A percentile compares a stretch with the other conserved stretches of the same genome.
Conservation (phyloP, 805 yeast species). For the Suhomyces emberorum region DNA sequence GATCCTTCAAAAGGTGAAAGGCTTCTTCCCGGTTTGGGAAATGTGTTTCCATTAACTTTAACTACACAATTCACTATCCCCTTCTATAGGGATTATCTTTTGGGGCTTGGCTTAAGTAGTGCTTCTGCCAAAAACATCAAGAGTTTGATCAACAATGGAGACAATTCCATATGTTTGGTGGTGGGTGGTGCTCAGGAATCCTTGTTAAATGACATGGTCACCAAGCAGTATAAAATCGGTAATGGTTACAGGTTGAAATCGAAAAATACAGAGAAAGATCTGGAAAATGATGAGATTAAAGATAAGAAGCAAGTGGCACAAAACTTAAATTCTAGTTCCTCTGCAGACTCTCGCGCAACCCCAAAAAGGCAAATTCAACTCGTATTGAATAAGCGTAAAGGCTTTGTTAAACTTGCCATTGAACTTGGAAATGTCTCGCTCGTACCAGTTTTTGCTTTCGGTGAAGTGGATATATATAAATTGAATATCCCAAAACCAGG, state of each 20-base stretch:
- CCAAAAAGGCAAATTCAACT: constrained; percentile 53
- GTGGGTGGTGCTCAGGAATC: constrained; percentile 97
- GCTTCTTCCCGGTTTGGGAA: constrained; percentile 78
- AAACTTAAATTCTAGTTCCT: neutral
- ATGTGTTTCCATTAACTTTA: constrained; percentile 72
- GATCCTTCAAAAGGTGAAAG: constrained; percentile 71
- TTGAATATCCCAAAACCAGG: constrained; percentile 40
- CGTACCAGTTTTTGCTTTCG: constrained; percentile 89
- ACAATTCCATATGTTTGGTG: constrained; percentile 81
- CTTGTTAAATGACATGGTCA: constrained; percentile 47
- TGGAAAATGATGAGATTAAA: neutral
- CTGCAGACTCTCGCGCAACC: constrained; percentile 23
- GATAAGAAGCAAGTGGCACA: neutral
- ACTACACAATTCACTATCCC: constrained; percentile 83
- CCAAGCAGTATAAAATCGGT: constrained; percentile 30
- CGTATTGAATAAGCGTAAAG: constrained; percentile 74
- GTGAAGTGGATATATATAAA: constrained; percentile 67
- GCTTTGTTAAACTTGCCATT: constrained; percentile 84
- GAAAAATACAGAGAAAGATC: neutral
- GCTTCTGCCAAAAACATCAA: constrained; percentile 74
- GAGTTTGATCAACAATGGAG: constrained; percentile 55
- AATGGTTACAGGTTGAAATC: constrained; percentile 28
- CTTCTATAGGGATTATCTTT: constrained; percentile 77
- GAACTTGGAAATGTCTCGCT: constrained; percentile 71
- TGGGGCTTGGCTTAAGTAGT: constrained; percentile 78